Evolutionary conservation across 768 basidiomycete genomes (phyloP), one percentile per base, ranked within the genome.

Genomic region (Lactarius sp.): DNA sequence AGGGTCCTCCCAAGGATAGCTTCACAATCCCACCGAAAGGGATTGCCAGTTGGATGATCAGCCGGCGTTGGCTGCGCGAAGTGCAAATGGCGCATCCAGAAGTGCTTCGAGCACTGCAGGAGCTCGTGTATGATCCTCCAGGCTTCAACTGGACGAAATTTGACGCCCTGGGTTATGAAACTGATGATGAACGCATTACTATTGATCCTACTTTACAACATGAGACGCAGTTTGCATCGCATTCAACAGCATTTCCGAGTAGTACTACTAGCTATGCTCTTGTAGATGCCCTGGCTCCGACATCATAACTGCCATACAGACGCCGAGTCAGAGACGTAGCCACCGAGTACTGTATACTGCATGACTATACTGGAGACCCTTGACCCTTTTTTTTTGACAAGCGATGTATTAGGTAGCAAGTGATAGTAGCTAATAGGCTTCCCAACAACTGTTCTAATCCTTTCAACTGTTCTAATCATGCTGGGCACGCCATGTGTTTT

Each of bases 41-140:
- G 1, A 78, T 85, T 9, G 78, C 84, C 6, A 77, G 78, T 20
- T 91, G 89, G 89, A 91, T 90, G 89, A 77, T 91, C 65, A 90
- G 88, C 72, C 79, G 79, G 69, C 74, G 80, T 20, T 91, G 89
- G 89, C 66, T 84, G 55, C 74, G 74, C 36, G 68, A 72, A 47
- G 74, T 81, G 55, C 75, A 74, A 64, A 66, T 52, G 8, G 73
- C 72, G 44, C 80, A 81, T 16, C 80, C 79, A 6, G 86, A 86
- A 67, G 71, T 87, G 1, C 69, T 71, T 12, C 74, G 74, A 13
- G 65, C 73, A 50, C 46, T 88, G 47, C 71, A 74, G 59, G 80
- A 78, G 33, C 69, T 80, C 7, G 74, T 85, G 9, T 71, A 77
- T 13, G 82, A 85, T 42, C 73, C 77, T 0, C 72, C 73, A 18